phyloP scores from a whole-genome alignment of 306 rosid genomes.

The Heteromeles arbutifolia region DNA sequence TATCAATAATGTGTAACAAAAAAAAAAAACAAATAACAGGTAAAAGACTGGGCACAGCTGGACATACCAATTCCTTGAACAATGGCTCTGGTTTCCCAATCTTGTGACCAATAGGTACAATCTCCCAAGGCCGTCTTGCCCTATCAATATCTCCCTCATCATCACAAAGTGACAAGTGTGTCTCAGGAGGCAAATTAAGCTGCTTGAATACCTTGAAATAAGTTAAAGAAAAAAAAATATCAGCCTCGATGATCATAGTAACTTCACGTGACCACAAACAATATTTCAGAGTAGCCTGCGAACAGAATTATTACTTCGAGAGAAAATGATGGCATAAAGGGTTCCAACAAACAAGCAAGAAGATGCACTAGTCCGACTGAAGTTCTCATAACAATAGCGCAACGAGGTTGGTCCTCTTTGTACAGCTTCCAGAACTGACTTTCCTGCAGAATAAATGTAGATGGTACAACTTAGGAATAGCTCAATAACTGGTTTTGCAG shows the following conservation, averaged over 20 bases:
- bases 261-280: background rate
- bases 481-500: background rate
- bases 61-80: slow-evolving; percentile 82
- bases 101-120: slow-evolving; percentile 69
- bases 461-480: background rate
- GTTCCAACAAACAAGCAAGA: slow-evolving; percentile 83
- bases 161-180: slow-evolving; percentile 55
- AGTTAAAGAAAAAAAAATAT: background rate
- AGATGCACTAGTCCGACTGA: slow-evolving; percentile 79
- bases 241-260: background rate
- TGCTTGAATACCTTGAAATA: slow-evolving; percentile 75
- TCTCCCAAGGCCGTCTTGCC: slow-evolving; percentile 72
- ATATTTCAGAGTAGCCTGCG: background rate
- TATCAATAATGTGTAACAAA: background rate
- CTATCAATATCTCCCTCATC: slow-evolving; percentile 66
- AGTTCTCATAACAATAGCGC: slow-evolving; percentile 76
- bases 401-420: slow-evolving; percentile 67
- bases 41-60: slow-evolving; percentile 19
- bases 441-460: slow-evolving; percentile 35
- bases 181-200: slow-evolving; percentile 58
- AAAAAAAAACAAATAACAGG: background rate
- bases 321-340: slow-evolving; percentile 87
- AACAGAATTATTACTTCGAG: slow-evolving; percentile 44
- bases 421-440: slow-evolving; percentile 84
- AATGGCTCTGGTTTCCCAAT: slow-evolving; percentile 82